Evolutionary conservation across 805 yeast genomes (phyloP), one percentile per base, ranked within the genome.

Genomic region (Kluyveromyces aestuarii): DNA sequence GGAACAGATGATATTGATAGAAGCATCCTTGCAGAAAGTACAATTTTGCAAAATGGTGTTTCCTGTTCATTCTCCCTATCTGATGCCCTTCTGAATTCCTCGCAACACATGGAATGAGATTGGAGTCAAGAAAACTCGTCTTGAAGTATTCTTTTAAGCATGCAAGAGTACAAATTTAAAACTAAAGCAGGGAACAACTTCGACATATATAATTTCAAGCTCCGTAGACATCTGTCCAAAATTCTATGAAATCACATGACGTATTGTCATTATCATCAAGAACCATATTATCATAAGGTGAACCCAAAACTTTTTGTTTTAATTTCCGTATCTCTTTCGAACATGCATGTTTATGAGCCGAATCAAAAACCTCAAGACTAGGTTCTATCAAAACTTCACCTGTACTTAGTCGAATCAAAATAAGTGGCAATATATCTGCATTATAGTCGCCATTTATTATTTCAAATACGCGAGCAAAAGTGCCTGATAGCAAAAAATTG

Each of bases 311-410:
- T 43, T 43, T 43, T 16, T 38, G 38, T 35, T 43, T 43, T 30
- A 43, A 43, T 33, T 43, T 43, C 2, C 27, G 39, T 8, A 38
- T 38, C 27, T 43, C 45, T 19, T 33, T 36, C 7, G 39, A n/a
- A 19, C 27, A 43, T n/a, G n/a, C 18, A 43, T 43, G 39, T 43
- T 27, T 25, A 16, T 43, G 14, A n/a, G 11, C 4, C 17, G 25
- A 11, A 8, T 11, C 18, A 8, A 8, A 17, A 27, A 13, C 5
- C n/a, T 35, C 30, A 27, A 35, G 16, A 16, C 33, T 25, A 17
- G 45, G 33, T n/a, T 43, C 45, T 16, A 43, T 16, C n/a, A 43
- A 33, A 13, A 43, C 45, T 19, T 43, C 45, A 43, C 27, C 36
- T 4, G 45, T 43, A n/a, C 16, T 19, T 27, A 43, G 33, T 16